Base-by-base conservation (phyloP, 1,284 basidiomycete species). In the Cryptococcus sp. region DNA sequence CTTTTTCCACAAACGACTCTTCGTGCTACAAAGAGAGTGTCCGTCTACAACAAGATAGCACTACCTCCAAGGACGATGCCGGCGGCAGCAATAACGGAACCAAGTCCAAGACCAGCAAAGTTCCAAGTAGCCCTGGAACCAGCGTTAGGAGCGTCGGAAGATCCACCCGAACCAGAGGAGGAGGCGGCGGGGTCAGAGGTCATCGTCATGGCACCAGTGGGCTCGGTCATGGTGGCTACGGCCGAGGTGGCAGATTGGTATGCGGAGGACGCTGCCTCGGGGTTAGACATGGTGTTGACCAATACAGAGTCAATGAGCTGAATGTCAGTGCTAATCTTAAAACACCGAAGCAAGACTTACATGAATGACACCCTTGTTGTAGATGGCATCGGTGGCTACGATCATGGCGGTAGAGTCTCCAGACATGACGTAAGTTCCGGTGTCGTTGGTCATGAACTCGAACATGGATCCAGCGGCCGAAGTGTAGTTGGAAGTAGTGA, bases 321-420 rank as follows among this genome's bases (percentile, higher is more conserved):
- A 25, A 24, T 50, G 21, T 14, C 40, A 7, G 16, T 11, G 4
- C 5, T 25, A 2, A 24, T 23, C 37, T n/a, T 2, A 37, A 18
- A 18, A 7, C 34, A 14, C 5, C 2, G 2, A 24, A 23, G 16
- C 19, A 9, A 21, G 23, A 56, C 58, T 53, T 28, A 72, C 70
- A 67, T 89, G 85, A 7, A 87, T 65, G 22, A 89, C 87, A 53
- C 87, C 87, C 61, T 88, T 88, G 25, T 78, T 67, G 23, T 82
- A 72, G 59, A 89, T 76, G 7, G 88, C 77, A 66, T 90, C 85
- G 22, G 82, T 74, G 49, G 78, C 76, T 22, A 85, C 66, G 62
- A 90, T 83, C 57, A 73, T 73, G 9, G 84, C 85, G 16, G 79
- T 80, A 9, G 79, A 74, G 43, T 80, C 80, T 24, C 80, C 80